Percentiles rank a stretch among this genome's conserved stretches.
Conservation (phyloP, 2,329 filamentous ascomycete genomes). For the Fusarium staphyleae region DNA sequence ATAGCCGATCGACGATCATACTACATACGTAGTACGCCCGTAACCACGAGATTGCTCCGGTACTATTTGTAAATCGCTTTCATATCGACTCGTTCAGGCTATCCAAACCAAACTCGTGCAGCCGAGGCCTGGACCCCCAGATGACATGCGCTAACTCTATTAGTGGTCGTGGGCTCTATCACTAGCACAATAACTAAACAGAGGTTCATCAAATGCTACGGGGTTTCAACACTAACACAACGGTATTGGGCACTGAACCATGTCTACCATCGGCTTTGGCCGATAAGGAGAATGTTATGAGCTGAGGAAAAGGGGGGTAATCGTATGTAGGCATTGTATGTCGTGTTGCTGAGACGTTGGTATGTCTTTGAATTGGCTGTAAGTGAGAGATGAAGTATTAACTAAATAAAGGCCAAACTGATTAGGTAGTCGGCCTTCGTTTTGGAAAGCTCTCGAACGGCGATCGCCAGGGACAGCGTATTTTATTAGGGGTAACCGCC, state of each 20-base stretch:
- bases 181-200: constrained; percentile 21
- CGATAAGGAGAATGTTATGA: background rate
- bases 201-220: constrained; percentile 14
- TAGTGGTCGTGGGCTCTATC: constrained; percentile 14
- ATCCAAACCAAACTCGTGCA: constrained; percentile 8
- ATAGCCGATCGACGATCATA: constrained; percentile 41
- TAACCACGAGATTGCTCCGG: too few relatives aligned
- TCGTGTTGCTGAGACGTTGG: background rate
- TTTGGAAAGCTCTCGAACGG: background rate
- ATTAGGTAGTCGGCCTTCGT: background rate
- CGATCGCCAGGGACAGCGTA: constrained; percentile 7
- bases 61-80: constrained; percentile 22
- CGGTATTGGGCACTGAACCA: background rate
- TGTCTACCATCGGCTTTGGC: background rate
- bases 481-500: background rate
- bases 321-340: background rate
- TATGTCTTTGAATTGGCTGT: constrained; percentile 3
- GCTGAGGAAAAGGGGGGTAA: background rate
- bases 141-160: constrained; percentile 30
- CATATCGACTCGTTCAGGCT: constrained; percentile 4
- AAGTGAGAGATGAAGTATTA: background rate
- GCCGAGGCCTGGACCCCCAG: constrained; percentile 6
- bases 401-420: too few relatives aligned
- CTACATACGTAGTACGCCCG: too few relatives aligned
- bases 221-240: background rate